Conservation (phyloP, 176 grass and related monocot genomes). For the Carex cristatella region DNA sequence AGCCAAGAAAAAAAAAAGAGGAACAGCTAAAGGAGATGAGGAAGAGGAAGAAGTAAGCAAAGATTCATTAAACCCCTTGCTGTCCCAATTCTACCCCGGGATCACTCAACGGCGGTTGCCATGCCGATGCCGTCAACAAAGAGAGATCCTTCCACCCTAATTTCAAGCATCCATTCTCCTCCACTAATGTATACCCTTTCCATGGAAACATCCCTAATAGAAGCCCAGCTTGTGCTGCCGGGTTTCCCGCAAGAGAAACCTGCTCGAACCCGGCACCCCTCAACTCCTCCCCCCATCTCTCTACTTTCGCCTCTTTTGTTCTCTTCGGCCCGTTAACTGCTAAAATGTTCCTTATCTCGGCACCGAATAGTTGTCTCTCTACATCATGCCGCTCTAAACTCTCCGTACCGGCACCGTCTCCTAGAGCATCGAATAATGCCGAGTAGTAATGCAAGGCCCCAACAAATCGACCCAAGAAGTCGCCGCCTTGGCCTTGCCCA, state of each 20-base stretch:
- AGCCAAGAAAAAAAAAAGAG: neutral
- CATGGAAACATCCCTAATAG: slow-evolving; percentile 81
- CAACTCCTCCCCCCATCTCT: slow-evolving; percentile 81
- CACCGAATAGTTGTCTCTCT: slow-evolving; percentile 70
- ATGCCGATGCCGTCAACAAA: slow-evolving; percentile 74
- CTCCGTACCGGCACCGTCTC: slow-evolving; percentile 39
- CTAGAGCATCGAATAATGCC: slow-evolving; percentile 81
- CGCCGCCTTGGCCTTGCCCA: slow-evolving; percentile 37
- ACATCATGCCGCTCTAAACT: slow-evolving; percentile 51
- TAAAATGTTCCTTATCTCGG: slow-evolving; percentile 92
- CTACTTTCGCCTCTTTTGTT: slow-evolving; percentile 68
- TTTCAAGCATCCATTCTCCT: slow-evolving; percentile 64
- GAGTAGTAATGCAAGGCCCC: slow-evolving; percentile 97
- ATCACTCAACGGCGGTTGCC: slow-evolving; percentile 18
- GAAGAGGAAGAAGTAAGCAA: neutral
- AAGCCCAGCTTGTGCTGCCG: slow-evolving; percentile 67
- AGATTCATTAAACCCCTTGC: neutral
- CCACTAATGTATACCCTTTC: slow-evolving; percentile 87
- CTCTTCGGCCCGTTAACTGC: slow-evolving; percentile 71
- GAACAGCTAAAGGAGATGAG: neutral
- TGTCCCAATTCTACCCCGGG: neutral
- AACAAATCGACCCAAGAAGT: slow-evolving; percentile 79
- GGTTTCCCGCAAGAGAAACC: slow-evolving; percentile 65
- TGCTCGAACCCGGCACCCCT: slow-evolving; percentile 45
- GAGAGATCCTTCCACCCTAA: slow-evolving; percentile 95